Percentiles rank a stretch among this genome's conserved stretches.
phyloP scores from a whole-genome alignment of 2,329 filamentous ascomycete genomes.

The Curvularia sp. region DNA sequence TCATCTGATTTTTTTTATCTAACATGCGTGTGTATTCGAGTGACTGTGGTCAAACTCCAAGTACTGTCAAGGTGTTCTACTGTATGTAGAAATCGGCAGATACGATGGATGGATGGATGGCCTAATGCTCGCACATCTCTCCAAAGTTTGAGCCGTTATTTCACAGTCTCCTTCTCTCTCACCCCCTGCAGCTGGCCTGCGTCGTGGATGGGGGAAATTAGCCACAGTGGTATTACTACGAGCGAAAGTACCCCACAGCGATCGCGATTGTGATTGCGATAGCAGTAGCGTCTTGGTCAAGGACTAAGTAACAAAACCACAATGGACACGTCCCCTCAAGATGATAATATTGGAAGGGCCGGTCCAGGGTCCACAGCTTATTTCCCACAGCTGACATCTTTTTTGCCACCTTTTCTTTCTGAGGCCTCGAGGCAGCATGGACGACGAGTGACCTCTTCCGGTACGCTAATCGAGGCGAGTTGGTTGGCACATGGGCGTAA shows the following conservation, averaged over 20 bases:
- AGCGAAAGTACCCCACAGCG: not conserved
- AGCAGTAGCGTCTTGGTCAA: not conserved
- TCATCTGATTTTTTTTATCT: not conserved
- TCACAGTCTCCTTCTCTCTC: not conserved
- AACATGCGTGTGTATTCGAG: not conserved
- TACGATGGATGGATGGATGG: not conserved
- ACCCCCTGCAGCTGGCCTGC: not conserved
- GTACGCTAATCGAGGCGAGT: not conserved
- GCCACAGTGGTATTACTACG: not conserved
- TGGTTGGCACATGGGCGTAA: not conserved
- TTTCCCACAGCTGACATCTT: not conserved
- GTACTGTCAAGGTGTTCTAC: not conserved
- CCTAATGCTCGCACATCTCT: not conserved
- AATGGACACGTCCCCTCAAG: too few relatives aligned
- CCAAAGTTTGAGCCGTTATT: not conserved
- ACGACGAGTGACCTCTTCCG: not conserved
- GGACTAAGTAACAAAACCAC: too few relatives aligned
- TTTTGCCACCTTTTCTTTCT: not conserved
- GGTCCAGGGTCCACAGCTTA: slow-evolving; percentile 4
- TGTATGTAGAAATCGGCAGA: not conserved
- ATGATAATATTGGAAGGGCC: not conserved
- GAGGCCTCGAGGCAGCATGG: not conserved
- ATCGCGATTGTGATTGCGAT: not conserved
- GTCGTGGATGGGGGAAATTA: not conserved
- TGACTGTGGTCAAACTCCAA: not conserved